Conservation (phyloP, 139 green algal genomes). For the Micractinium sp. region DNA sequence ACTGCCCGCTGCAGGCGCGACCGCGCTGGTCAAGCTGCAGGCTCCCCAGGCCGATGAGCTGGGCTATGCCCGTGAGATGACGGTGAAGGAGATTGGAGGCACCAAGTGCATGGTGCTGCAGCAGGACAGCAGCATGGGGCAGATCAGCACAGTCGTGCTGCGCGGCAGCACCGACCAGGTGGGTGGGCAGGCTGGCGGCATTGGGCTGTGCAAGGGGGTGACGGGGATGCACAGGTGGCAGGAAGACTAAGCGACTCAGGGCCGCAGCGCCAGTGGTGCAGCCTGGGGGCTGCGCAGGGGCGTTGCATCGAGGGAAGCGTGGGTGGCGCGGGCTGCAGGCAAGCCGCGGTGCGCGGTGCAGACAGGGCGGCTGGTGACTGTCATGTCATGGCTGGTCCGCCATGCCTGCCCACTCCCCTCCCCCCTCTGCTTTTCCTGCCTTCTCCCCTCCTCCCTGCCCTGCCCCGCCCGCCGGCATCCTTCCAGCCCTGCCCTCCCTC, state of each 20-base stretch:
- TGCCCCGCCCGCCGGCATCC: not conserved
- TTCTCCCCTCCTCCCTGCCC: not conserved
- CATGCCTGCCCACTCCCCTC: not conserved
- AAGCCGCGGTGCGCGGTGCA: too few species aligned
- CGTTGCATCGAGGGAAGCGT: too few species aligned
- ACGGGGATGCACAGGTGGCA: too few species aligned
- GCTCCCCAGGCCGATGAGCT: slow-evolving; percentile 78
- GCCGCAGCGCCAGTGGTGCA: too few species aligned
- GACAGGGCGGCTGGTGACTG: too few species aligned
- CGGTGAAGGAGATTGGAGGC: slow-evolving; percentile 89
- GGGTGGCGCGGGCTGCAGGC: too few species aligned
- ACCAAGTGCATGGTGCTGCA: slow-evolving; percentile 79
- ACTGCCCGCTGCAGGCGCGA: slow-evolving; percentile 74
- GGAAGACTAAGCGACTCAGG: too few species aligned
- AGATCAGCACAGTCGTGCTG: slow-evolving; percentile 91
- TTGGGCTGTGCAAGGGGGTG: not conserved
- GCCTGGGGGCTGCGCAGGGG: too few species aligned
- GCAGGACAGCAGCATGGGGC: slow-evolving; percentile 50
- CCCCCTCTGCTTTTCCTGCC: not conserved
- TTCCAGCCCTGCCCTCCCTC: not conserved
- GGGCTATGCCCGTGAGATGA: slow-evolving; percentile 76
- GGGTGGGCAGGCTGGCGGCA: not conserved
- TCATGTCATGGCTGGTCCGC: not conserved
- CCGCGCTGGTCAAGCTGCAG: slow-evolving; percentile 78
- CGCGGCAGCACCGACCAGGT: slow-evolving; percentile 90